Base-by-base conservation (phyloP, 163 green algal species). In the Chlamydomonas reinhardtii region DNA sequence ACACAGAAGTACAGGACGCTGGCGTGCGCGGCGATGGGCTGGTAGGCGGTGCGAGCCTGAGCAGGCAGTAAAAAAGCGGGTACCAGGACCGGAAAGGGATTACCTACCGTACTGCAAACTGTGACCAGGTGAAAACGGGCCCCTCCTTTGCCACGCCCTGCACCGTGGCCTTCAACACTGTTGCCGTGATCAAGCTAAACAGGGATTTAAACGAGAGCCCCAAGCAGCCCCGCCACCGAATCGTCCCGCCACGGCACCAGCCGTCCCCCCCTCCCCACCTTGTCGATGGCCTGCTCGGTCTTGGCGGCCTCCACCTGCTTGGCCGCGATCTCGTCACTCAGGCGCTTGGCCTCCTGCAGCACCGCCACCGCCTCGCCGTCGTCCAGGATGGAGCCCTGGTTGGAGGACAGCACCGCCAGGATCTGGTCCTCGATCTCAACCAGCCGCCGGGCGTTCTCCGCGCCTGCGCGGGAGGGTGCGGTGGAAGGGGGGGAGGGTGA, bases 1-100 rank as follows among this genome's bases (percentile, higher is more conserved):
- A 97, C 92, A 65, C 89, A 94, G 91, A 98, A 97, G 89, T 96
- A 98, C 17, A 98, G 94, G 80, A 95, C 85, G 65, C 87, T 83
- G 34, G 90, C 93, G 82, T 96, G 96, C 54, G 88, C 86, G 2
- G 94, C 94, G 84, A 93, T 94, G 1, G 92, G 86, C 68, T 93
- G 90, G 92, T 96, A 96, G 29, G 82, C 82, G 35, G 82, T 87
- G 4, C 82, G 82, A 9, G 82, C 82, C 82, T 81, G 80, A 1
- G 73, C 27, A 25, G 73, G 29, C 12, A 48, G 43, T 22, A 43
- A 4, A 32, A 27, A 4, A 8, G 56, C 8, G 4, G 56, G 56
- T 48, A 64, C 2, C 19, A 12, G 56, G 56, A 64, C 8, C 8
- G 56, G 56, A 5, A 48, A 14, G 39, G 39, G 39, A 48, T 48